Evolutionary conservation across 306 rosid genomes (phyloP), one percentile per base, ranked within the genome.

Genomic region (Albizia julibrissin): DNA sequence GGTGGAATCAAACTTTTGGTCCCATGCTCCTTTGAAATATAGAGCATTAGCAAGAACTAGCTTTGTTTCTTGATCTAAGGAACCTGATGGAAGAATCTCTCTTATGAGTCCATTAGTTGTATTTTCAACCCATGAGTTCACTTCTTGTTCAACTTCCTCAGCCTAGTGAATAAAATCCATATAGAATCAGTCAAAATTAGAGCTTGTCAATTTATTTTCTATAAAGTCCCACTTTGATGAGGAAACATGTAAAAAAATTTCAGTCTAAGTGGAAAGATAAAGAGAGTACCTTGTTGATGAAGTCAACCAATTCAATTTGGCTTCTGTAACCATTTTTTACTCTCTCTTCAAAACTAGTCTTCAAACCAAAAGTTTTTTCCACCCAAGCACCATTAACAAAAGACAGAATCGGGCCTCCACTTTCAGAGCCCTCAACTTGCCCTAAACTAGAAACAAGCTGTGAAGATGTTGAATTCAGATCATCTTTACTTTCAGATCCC

Each of bases 1-100:
- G 3, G 52, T 40, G 9, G 64, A 44, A 33, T 52, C 3, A 47
- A 86, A 83, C 42, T 52, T 44, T 1, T 34, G 22, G 11, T 33
- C 34, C 89, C 85, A 86, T 1, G 65, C 44, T 77, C 80, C 83
- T 64, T 77, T 77, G 59, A 85, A 85, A 76, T 77, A 85, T 5
- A 85, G 73, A 34, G 85, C 86, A 72, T 86, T 86, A 3, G 49
- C 86, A 70, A 86, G 79, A 33, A 77, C 43, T 3, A 82, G 72
- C 52, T 24, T 29, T 50, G 85, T 80, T 1, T 4, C 3, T 8
- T 24, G 10, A 24, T 59, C 70, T 29, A 74, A 8, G 2, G 43
- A 3, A 0, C 46, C 54, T 0, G 10, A 3, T 9, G 73, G 59
- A 64, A 82, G 79, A 64, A 79, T 14, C 1, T 69, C 16, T 33